Evolutionary conservation across 2,329 filamentous ascomycete genomes (phyloP).

Genomic region (Nothomitra cinnamomea): DNA sequence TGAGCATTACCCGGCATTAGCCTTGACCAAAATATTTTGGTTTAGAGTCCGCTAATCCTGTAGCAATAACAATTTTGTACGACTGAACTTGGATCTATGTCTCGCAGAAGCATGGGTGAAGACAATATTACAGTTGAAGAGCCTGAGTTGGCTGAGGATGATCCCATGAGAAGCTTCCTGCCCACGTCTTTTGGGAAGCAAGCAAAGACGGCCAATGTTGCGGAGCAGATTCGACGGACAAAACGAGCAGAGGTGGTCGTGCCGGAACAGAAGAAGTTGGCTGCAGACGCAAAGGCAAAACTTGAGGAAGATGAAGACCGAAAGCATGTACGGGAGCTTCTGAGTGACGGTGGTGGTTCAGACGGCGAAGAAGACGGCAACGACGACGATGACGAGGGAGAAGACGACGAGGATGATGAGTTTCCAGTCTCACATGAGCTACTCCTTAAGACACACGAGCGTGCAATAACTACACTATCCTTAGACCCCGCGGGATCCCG

Average conservation of each 20-base stretch:
- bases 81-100: neutral
- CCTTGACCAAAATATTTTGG: neutral
- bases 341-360: neutral
- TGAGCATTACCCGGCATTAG: neutral
- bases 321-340: neutral
- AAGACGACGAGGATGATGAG: constrained; percentile 62
- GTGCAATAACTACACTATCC: constrained; percentile 67
- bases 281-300: constrained; percentile 14
- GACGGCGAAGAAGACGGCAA: constrained; percentile 2
- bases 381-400: constrained; percentile 34
- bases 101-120: neutral
- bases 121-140: neutral
- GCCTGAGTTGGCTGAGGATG: constrained; percentile 26
- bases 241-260: constrained; percentile 38
- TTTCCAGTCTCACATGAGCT: constrained; percentile 89
- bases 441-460: constrained; percentile 79
- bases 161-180: constrained; percentile 59
- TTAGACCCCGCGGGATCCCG: constrained; percentile 73
- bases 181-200: constrained; percentile 77
- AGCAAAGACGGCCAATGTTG: constrained; percentile 52
- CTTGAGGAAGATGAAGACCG: constrained; percentile 8
- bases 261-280: constrained; percentile 19
- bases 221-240: constrained; percentile 65
- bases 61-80: neutral
- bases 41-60: neutral